Percentiles rank a stretch among this genome's conserved stretches.
These are phyloP conservation scores for Aureobasidium sp. DNA, from an alignment of 2,329 filamentous ascomycete genomes.

Conservation along the genomic window DNA sequence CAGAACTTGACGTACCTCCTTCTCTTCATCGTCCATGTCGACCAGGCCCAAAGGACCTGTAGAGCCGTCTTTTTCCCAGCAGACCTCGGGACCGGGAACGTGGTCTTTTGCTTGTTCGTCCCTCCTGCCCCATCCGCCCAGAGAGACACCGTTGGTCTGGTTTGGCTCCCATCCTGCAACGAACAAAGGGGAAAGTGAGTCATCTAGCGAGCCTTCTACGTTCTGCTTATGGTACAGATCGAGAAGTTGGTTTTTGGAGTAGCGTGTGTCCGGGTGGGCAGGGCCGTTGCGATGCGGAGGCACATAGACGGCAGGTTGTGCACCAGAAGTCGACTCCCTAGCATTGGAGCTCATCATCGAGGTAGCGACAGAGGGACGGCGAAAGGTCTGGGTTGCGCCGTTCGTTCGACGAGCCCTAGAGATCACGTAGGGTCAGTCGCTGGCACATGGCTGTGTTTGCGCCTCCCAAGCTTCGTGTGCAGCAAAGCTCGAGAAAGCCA, in stretches of 20 bases:
- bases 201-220: constrained; percentile 53
- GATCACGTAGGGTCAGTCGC: not conserved
- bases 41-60: constrained; percentile 63
- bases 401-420: constrained; percentile 56
- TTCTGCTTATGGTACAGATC: constrained; percentile 59
- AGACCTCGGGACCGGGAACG: constrained; percentile 77
- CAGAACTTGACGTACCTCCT: constrained; percentile 42
- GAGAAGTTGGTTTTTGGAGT: constrained; percentile 71
- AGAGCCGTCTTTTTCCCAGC: constrained; percentile 72
- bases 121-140: constrained; percentile 64
- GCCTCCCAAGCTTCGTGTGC: constrained; percentile 1
- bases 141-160: constrained; percentile 54
- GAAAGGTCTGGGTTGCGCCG: constrained; percentile 60
- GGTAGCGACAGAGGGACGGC: constrained; percentile 53
- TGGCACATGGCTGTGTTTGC: constrained; percentile 12
- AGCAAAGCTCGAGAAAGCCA: not conserved
- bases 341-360: constrained; percentile 38
- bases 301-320: constrained; percentile 42
- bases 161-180: constrained; percentile 73
- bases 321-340: constrained; percentile 19
- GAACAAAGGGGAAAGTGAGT: constrained; percentile 60
- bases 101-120: constrained; percentile 58
- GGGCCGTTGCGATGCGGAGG: constrained; percentile 57
- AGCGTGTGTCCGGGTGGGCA: constrained; percentile 48
- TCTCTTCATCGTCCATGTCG: constrained; percentile 62